These are phyloP conservation scores for Stephanodiscus triporus DNA, from an alignment of 108 stramenopile species.

Conservation along the genomic window DNA sequence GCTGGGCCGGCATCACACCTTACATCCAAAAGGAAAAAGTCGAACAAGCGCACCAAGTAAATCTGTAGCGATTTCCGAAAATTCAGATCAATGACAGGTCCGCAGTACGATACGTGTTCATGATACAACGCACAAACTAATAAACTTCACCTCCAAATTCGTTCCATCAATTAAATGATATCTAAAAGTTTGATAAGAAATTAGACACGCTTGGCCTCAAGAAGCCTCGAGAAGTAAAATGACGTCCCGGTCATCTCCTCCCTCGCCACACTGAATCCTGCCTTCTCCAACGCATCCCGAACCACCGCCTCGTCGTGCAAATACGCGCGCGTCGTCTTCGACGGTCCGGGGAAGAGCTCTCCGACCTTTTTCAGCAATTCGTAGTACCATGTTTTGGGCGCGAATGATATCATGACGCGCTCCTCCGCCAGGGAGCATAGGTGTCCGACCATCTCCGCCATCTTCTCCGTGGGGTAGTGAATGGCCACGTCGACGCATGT, in stretches of 20 bases:
- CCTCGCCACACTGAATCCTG: constrained; percentile 89
- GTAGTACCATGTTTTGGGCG: constrained; percentile 97
- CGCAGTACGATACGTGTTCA: no score
- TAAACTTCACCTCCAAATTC: no score
- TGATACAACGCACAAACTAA: no score
- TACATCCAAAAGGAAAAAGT: no score
- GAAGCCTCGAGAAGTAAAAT: constrained; percentile 96
- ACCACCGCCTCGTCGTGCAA: constrained; percentile 93
- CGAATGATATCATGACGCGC: constrained; percentile 93
- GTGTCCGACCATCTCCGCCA: constrained; percentile 91
- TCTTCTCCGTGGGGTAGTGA: constrained; percentile 96
- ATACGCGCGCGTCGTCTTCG: constrained; percentile 96
- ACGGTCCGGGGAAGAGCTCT: constrained; percentile 95
- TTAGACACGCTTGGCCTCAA: constrained; percentile 87
- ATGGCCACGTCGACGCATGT: constrained; percentile 98
- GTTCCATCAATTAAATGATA: background rate
- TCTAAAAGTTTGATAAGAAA: background rate
- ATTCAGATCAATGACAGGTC: no score
- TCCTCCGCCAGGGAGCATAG: constrained; percentile 85
- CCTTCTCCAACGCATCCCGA: constrained; percentile 69
- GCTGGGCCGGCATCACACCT: no score
- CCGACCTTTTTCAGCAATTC: constrained; percentile 93
- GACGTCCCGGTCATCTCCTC: constrained; percentile 96
- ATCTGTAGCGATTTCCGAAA: no score
- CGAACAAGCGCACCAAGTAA: no score